Base-by-base conservation (phyloP, 371 early-diverging fungal species). In the Umbelopsis sp. region DNA sequence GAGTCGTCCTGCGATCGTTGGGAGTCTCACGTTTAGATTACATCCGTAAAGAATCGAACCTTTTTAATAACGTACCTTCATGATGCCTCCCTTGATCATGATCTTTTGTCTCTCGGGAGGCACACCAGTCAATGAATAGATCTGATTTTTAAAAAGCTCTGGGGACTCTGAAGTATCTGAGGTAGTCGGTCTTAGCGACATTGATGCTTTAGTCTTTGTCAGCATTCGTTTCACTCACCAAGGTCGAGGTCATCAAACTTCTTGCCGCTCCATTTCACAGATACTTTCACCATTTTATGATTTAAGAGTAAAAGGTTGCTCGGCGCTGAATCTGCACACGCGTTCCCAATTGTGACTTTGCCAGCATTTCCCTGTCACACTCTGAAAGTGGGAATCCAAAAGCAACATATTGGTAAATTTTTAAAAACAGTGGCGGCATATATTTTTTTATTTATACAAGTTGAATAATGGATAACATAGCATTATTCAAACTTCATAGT, bases 61-160 rank as follows among this genome's bases (percentile, higher is more conserved):
- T n/a, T 53, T 25, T 1, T 18, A 2, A 18, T 69, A 70, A 44
- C 67, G 68, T 83, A 91, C 95, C 88, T 97, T 97, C 70, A 97
- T 85, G 75, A 91, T 86, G n/a, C 93, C 96, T 63, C 99, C 99
- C 76, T 97, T 97, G 70, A 90, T 85, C 78, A 99, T 88, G 65
- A 98, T 89, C 83, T 96, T 97, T 79, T 97, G 97, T 46, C 97
- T 84, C 37, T 93, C 94, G 22, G 99, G 98, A 64, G 91, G 89
- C 11, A 98, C 99, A 37, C 93, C 95, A 2, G 99, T 96, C 72
- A 97, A 81, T 5, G 95, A 91, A 74, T 82, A 97, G n/a, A 98
- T 85, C 82, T 95, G 95, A 45, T 86, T 87, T 79, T 96, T 97
- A 86, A 98, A 93, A 10, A 90, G 84, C 67, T 91, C 81, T 44